phyloP scores from a whole-genome alignment of 2,329 filamentous ascomycete genomes.

The Basipetospora sp. region DNA sequence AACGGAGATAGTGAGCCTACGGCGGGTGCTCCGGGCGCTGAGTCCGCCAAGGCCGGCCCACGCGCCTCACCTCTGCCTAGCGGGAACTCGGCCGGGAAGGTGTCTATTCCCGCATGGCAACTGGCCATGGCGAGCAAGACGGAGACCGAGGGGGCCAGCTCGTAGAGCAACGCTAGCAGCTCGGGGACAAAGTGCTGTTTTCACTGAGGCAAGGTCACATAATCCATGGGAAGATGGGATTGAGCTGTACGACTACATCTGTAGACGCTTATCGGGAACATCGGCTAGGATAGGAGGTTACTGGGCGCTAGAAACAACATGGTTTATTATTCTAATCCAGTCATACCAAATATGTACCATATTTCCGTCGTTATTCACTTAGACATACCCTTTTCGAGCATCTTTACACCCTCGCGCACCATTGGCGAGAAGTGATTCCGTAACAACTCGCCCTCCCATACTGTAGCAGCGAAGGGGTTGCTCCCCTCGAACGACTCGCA shows the following conservation, averaged over 20 bases:
- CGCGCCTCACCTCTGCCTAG: conserved; percentile 7
- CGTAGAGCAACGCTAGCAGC: too few relatives aligned
- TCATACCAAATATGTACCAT: conserved; percentile 1
- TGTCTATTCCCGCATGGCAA: conserved; percentile 68
- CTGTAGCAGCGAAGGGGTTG: conserved; percentile 77
- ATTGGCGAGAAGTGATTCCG: conserved; percentile 74
- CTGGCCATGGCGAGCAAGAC: conserved; percentile 35
- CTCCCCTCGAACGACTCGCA: conserved; percentile 64
- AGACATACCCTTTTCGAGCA: conserved; percentile 52
- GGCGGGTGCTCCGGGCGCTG: neutral
- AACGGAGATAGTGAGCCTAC: neutral
- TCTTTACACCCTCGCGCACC: conserved; percentile 59
- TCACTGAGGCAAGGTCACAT: too few relatives aligned
- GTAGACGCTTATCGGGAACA: neutral
- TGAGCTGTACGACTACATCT: too few relatives aligned
- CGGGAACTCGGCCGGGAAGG: conserved; percentile 35
- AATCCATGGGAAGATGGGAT: too few relatives aligned
- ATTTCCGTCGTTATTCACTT: conserved; percentile 11
- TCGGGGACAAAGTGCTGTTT: too few relatives aligned
- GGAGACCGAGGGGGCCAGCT: conserved; percentile 13
- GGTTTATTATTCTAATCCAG: neutral
- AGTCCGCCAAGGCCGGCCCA: conserved; percentile 1
- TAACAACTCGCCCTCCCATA: conserved; percentile 88
- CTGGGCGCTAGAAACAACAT: neutral
- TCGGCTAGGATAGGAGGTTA: neutral